Conservation (phyloP, 805 yeast genomes). For the Barnettozyma wickerhamii region DNA sequence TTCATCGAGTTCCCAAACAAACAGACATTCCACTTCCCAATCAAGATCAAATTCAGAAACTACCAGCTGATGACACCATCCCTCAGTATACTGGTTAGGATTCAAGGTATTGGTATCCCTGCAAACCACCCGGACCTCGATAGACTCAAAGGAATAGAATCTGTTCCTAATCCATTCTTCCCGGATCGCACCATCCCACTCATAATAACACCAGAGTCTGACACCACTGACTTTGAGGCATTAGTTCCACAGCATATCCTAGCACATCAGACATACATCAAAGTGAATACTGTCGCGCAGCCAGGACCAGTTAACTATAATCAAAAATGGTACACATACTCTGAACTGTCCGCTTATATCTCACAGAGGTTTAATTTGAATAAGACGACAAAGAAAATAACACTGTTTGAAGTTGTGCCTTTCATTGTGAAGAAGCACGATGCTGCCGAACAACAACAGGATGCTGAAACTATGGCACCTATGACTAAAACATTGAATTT, state of each 20-base stretch:
- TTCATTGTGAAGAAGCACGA: slow-evolving; percentile 7
- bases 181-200: slow-evolving; percentile 2
- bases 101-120: slow-evolving; percentile 19
- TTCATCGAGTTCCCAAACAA: slow-evolving; percentile 5
- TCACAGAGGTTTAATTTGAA: slow-evolving; percentile 5
- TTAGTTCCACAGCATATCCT: slow-evolving; percentile 20
- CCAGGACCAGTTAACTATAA: slow-evolving; percentile 12
- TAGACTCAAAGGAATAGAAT: not conserved
- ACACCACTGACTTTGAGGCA: slow-evolving; percentile 10
- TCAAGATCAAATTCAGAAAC: slow-evolving; percentile 6
- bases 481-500: slow-evolving; percentile 7
- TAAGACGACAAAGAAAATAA: not conserved
- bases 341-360: slow-evolving; percentile 6
- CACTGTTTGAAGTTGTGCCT: slow-evolving; percentile 17
- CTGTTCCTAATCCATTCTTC: slow-evolving; percentile 8
- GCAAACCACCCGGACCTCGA: slow-evolving; percentile 11
- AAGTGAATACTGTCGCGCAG: not conserved
- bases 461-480: not conserved
- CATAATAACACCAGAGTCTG: slow-evolving; percentile 2
- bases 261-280: slow-evolving; percentile 13
- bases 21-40: slow-evolving; percentile 5
- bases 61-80: slow-evolving; percentile 13
- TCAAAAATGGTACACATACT: slow-evolving; percentile 4
- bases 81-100: slow-evolving; percentile 13
- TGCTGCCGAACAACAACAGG: too few relatives aligned